Conservation (phyloP, 2,329 filamentous ascomycete genomes). For the Penicillium nordicum region DNA sequence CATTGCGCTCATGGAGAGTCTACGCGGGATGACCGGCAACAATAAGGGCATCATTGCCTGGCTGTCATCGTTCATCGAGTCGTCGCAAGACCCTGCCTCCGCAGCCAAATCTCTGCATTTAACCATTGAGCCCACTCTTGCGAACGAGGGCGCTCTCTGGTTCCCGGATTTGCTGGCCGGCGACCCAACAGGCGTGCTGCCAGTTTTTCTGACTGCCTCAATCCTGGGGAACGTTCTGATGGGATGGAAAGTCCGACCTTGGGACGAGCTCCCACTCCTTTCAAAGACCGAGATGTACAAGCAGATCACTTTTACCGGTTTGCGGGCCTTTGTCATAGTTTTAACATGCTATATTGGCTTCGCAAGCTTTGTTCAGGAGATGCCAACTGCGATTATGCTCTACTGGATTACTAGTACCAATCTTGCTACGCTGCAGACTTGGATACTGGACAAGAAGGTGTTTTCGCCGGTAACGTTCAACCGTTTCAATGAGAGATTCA, state of each 20-base stretch:
- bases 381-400: constrained; percentile 47
- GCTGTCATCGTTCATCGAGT: constrained; percentile 29
- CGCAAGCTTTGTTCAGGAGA: constrained; percentile 29
- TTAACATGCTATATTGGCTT: constrained; percentile 41
- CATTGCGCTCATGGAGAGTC: constrained; percentile 46
- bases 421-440: constrained; percentile 41
- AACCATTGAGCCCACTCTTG: constrained; percentile 49
- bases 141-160: constrained; percentile 59
- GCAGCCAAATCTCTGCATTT: constrained; percentile 23
- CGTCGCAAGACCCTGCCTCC: constrained; percentile 8
- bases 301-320: constrained; percentile 20
- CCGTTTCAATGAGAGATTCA: constrained; percentile 35
- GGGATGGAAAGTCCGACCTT: constrained; percentile 28
- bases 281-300: constrained; percentile 26
- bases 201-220: constrained; percentile 47
- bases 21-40: constrained; percentile 48
- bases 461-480: constrained; percentile 32
- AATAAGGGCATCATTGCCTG: constrained; percentile 41
- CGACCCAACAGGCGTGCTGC: constrained; percentile 52
- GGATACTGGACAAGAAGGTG: constrained; percentile 41
- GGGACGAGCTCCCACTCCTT: constrained; percentile 25
- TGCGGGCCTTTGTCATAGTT: constrained; percentile 34
- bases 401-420: constrained; percentile 51
- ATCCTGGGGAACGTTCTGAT: constrained; percentile 48
- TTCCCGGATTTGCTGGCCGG: constrained; percentile 55